These are phyloP conservation scores for Alternaria arbusti DNA, from an alignment of 2,329 filamentous ascomycete species.

Conservation along the genomic window DNA sequence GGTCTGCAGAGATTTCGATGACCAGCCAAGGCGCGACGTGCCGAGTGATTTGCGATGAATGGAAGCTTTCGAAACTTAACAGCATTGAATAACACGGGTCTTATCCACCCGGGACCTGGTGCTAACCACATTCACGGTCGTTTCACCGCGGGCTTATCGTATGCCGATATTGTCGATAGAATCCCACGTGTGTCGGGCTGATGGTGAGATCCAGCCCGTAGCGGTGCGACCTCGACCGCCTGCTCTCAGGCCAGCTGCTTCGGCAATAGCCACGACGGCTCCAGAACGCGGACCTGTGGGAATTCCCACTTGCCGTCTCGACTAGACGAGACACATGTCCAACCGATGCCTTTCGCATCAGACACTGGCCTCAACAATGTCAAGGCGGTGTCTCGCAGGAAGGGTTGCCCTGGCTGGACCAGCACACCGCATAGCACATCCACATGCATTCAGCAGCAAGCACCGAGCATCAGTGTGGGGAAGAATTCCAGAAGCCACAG, in stretches of 20 bases:
- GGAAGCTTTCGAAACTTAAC: constrained; percentile 7
- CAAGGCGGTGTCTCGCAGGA: constrained; percentile 25
- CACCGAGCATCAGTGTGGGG: constrained; percentile 40
- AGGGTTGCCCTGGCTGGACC: constrained; percentile 30
- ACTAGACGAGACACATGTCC: constrained; percentile 34
- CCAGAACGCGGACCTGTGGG: constrained; percentile 38
- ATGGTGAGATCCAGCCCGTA: constrained; percentile 16
- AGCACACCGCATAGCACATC: constrained; percentile 30
- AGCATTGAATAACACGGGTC: constrained; percentile 3
- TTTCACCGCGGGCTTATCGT: constrained; percentile 13
- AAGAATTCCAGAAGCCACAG: constrained; percentile 35
- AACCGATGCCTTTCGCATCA: constrained; percentile 13
- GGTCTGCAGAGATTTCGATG: constrained; percentile 12
- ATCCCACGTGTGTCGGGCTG: constrained; percentile 7
- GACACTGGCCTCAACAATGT: constrained; percentile 18
- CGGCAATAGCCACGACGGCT: constrained; percentile 32
- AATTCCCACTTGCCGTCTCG: constrained; percentile 42
- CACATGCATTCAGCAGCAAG: constrained; percentile 25
- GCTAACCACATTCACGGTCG: constrained; percentile 9
- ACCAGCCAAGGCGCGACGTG: constrained; percentile 11
- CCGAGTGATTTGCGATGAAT: constrained; percentile 9
- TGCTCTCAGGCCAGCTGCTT: constrained; percentile 22
- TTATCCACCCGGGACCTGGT: constrained; percentile 3
- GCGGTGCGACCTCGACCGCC: constrained; percentile 28
- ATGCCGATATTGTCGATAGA: constrained; percentile 6